Evolutionary conservation across 2,329 filamentous ascomycete genomes (phyloP).

Genomic region (Arthrobotrys sphaeroides): DNA sequence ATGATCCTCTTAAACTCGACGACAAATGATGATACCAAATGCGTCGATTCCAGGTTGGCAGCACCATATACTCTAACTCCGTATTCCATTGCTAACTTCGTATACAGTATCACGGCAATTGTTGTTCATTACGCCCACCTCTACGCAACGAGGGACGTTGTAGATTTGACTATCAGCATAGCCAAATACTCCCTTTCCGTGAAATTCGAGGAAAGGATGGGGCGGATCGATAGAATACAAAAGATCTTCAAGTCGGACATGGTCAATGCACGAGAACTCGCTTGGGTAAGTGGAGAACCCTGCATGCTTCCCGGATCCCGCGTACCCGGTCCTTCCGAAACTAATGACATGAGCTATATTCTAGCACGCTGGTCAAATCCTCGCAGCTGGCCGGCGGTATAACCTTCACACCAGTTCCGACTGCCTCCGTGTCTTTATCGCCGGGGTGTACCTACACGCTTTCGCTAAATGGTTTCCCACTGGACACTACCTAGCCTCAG

Average conservation of each 20-base stretch:
- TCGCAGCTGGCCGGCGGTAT: constrained; percentile 57
- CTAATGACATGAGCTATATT: constrained; percentile 44
- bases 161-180: constrained; percentile 33
- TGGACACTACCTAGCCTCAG: constrained; percentile 33
- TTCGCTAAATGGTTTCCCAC: constrained; percentile 56
- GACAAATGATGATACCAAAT: constrained; percentile 53
- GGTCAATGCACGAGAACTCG: constrained; percentile 56
- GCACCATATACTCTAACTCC: background rate
- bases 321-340: constrained; percentile 18
- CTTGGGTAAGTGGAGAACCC: constrained; percentile 53
- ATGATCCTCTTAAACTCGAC: constrained; percentile 55
- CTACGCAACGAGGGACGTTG: constrained; percentile 54
- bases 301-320: constrained; percentile 1
- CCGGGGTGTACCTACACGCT: constrained; percentile 57
- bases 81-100: constrained; percentile 6
- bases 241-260: constrained; percentile 56
- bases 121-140: constrained; percentile 58
- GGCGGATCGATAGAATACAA: constrained; percentile 54
- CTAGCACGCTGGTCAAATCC: constrained; percentile 57
- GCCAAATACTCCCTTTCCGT: constrained; percentile 39
- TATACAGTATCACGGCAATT: constrained; percentile 55
- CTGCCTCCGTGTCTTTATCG: constrained; percentile 57
- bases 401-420: constrained; percentile 57
- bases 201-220: constrained; percentile 52
- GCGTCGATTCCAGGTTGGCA: constrained; percentile 52